Percentiles rank a stretch among this genome's conserved stretches.
Conservation (phyloP, 2,329 filamentous ascomycete species). For the Pseudogymnoascus sp. region DNA sequence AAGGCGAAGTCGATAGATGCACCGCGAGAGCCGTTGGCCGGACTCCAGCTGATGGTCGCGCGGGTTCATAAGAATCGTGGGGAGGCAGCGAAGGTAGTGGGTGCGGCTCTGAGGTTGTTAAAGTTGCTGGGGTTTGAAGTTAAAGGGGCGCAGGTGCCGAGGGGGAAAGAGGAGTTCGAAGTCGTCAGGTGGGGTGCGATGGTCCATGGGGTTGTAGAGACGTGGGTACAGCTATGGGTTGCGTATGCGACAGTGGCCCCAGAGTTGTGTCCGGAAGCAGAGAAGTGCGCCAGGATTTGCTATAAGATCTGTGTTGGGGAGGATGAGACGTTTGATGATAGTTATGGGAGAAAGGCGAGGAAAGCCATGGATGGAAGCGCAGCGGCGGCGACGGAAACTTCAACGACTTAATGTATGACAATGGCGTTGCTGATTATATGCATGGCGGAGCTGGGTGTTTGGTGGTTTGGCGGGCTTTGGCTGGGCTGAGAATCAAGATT, state of each 20-base stretch:
- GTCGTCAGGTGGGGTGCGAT: constrained; percentile 27
- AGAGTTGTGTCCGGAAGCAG: constrained; percentile 20
- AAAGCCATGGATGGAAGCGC: background rate
- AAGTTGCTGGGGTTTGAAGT: background rate
- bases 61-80: background rate
- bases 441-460: background rate
- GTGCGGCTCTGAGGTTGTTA: background rate
- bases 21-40: background rate
- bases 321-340: constrained; percentile 27
- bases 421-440: background rate
- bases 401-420: background rate
- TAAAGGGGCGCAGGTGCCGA: background rate
- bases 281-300: constrained; percentile 27
- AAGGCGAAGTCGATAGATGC: background rate
- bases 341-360: constrained; percentile 17
- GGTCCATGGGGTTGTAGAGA: constrained; percentile 21
- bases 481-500: background rate
- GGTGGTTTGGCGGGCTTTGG: background rate
- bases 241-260: constrained; percentile 23
- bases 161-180: background rate
- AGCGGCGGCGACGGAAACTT: background rate
- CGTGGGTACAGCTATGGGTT: constrained; percentile 25
- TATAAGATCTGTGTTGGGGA: constrained; percentile 31
- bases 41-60: background rate
- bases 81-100: background rate